These are phyloP conservation scores for Sherardia arvensis DNA, from an alignment of 257 asterid species.

Conservation along the genomic window DNA sequence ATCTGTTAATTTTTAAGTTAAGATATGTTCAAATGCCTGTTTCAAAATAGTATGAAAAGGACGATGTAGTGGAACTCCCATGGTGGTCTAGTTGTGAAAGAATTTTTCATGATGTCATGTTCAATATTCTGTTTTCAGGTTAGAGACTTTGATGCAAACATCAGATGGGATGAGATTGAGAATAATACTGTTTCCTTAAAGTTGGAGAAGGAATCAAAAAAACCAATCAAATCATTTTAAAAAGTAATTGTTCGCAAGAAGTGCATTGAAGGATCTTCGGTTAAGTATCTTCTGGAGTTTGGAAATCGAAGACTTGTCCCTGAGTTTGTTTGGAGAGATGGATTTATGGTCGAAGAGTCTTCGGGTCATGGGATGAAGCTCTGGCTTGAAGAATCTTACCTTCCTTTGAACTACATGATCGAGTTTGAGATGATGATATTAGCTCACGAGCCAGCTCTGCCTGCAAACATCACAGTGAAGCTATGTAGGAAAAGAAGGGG, in stretches of 20 bases:
- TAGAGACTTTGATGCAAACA: conserved; percentile 81
- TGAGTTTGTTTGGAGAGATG: conserved; percentile 62
- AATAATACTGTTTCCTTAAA: conserved; percentile 31
- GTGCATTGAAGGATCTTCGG: conserved; percentile 49
- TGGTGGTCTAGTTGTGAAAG: neutral
- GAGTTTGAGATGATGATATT: conserved; percentile 78
- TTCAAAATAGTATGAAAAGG: neutral
- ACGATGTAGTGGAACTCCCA: neutral
- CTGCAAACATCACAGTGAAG: conserved; percentile 23
- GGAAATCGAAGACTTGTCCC: conserved; percentile 91
- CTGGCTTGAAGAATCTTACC: conserved; percentile 84
- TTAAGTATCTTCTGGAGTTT: conserved; percentile 83
- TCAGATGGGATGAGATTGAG: conserved; percentile 77
- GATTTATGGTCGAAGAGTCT: conserved; percentile 54
- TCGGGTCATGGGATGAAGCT: conserved; percentile 58
- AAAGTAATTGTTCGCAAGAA: conserved; percentile 70
- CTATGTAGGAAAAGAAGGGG: conserved; percentile 47
- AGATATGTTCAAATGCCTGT: conserved; percentile 1
- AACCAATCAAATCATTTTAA: conserved; percentile 59
- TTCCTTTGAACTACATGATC: conserved; percentile 74
- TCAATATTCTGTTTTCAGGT: conserved; percentile 35
- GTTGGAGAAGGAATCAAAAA: conserved; percentile 54
- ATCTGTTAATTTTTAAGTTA: neutral
- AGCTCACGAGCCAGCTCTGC: conserved; percentile 63
- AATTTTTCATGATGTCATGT: neutral